Evolutionary conservation across 2,329 filamentous ascomycete genomes (phyloP).

Genomic region (Aspergillus sp.): DNA sequence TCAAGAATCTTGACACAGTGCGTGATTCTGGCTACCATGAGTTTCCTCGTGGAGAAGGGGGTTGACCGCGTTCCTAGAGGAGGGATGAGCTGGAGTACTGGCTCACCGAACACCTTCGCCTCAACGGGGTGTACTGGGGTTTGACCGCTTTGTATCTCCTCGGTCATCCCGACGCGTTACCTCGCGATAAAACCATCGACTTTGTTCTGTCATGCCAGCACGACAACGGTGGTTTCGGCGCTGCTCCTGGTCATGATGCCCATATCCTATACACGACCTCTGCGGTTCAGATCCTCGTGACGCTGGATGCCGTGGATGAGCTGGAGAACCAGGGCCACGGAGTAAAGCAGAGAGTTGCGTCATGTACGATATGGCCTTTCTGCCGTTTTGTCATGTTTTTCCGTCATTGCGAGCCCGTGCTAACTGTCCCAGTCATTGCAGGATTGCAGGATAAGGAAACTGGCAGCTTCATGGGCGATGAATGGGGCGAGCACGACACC

Average conservation of each 20-base stretch:
- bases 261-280: constrained; percentile 96
- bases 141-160: constrained; percentile 81
- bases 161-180: constrained; percentile 68
- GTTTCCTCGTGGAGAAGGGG: constrained; percentile 13
- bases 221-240: constrained; percentile 81
- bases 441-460: constrained; percentile 68
- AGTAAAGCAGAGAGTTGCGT: constrained; percentile 63
- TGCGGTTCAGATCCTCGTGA: constrained; percentile 84
- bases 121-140: constrained; percentile 97
- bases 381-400: constrained; percentile 7
- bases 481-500: constrained; percentile 95
- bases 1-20: constrained; percentile 82
- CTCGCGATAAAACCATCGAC: constrained; percentile 69
- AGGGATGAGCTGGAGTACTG: constrained; percentile 96
- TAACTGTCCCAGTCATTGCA: constrained; percentile 56
- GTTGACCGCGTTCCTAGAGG: constrained; percentile 46
- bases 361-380: constrained; percentile 60
- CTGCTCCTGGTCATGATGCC: constrained; percentile 86
- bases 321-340: constrained; percentile 60
- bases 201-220: constrained; percentile 95
- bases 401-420: constrained; percentile 7
- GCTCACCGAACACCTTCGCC: constrained; percentile 89
- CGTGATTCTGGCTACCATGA: constrained; percentile 29
- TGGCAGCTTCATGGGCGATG: constrained; percentile 85
- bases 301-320: constrained; percentile 73